phyloP scores from a whole-genome alignment of 306 rosid genomes.

The Citrullus mucosospermus region DNA sequence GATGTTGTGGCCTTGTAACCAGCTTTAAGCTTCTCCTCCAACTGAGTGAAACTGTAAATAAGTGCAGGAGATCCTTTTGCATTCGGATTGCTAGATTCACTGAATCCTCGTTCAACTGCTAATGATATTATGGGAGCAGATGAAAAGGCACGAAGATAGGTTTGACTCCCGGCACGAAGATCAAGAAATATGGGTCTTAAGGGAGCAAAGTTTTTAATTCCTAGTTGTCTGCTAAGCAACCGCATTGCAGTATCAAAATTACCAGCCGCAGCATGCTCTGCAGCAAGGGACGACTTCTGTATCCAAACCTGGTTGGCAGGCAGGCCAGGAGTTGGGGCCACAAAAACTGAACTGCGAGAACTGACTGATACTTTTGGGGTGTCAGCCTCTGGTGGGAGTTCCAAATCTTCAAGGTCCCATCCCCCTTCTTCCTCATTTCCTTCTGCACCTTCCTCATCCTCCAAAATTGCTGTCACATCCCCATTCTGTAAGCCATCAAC shows the following conservation, averaged over 20 bases:
- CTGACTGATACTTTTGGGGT: slow-evolving; percentile 65
- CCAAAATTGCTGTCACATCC: slow-evolving; percentile 44
- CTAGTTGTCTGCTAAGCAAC: slow-evolving; percentile 76
- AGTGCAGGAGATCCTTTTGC: slow-evolving; percentile 70
- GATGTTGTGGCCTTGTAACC: slow-evolving; percentile 74
- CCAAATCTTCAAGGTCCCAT: slow-evolving; percentile 88
- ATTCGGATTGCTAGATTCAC: slow-evolving; percentile 49
- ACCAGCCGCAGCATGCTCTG: slow-evolving; percentile 93
- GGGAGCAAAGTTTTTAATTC: slow-evolving; percentile 60
- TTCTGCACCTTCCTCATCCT: slow-evolving; percentile 47
- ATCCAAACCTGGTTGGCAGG: slow-evolving; percentile 76
- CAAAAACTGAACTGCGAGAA: slow-evolving; percentile 44
- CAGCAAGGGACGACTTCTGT: slow-evolving; percentile 82
- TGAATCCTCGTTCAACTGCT: slow-evolving; percentile 75
- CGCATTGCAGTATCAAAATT: slow-evolving; percentile 91
- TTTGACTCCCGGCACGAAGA: slow-evolving; percentile 62
- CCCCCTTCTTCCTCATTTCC: slow-evolving; percentile 76
- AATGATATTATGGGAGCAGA: slow-evolving; percentile 56
- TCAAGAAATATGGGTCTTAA: slow-evolving; percentile 63
- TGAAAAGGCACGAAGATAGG: slow-evolving; percentile 59
- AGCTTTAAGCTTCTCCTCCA: slow-evolving; percentile 82
- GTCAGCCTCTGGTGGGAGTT: slow-evolving; percentile 69
- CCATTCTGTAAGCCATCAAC: slow-evolving; percentile 56
- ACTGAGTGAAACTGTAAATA: slow-evolving; percentile 49
- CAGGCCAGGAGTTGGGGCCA: slow-evolving; percentile 82